Evolutionary conservation across 331 rosid genomes (phyloP).

Genomic region (Acacia concinna): DNA sequence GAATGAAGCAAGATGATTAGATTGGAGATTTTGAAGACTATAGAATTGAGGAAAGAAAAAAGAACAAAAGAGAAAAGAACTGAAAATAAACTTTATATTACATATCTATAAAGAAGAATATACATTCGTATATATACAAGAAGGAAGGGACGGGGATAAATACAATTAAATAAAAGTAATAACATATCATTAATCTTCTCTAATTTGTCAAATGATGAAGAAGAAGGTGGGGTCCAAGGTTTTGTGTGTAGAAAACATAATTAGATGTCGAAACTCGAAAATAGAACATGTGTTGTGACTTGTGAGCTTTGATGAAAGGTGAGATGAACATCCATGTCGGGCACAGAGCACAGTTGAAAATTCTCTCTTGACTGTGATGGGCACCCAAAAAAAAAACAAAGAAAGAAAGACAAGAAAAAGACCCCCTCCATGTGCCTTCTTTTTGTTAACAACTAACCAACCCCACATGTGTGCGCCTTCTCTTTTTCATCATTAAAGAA

Average conservation of each 20-base stretch:
- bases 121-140: too few species aligned
- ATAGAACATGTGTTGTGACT: background rate
- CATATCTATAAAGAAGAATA: too few species aligned
- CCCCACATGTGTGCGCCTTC: background rate
- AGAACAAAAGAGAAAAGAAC: too few species aligned
- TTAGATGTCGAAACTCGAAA: background rate
- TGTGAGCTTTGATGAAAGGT: constrained; percentile 1
- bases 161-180: too few species aligned
- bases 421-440: background rate
- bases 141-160: too few species aligned
- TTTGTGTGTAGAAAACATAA: background rate
- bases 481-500: background rate
- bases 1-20: background rate
- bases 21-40: too few species aligned
- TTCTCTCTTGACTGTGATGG: background rate
- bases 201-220: too few species aligned
- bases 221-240: background rate
- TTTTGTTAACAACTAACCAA: background rate
- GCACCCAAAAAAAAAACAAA: background rate
- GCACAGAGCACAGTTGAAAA: background rate
- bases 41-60: too few species aligned
- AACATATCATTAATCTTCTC: too few species aligned
- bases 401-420: too few species aligned
- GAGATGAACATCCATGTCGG: background rate
- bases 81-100: too few species aligned